phyloP scores from a whole-genome alignment of 306 rosid species.

The Cucumis melo region DNA sequence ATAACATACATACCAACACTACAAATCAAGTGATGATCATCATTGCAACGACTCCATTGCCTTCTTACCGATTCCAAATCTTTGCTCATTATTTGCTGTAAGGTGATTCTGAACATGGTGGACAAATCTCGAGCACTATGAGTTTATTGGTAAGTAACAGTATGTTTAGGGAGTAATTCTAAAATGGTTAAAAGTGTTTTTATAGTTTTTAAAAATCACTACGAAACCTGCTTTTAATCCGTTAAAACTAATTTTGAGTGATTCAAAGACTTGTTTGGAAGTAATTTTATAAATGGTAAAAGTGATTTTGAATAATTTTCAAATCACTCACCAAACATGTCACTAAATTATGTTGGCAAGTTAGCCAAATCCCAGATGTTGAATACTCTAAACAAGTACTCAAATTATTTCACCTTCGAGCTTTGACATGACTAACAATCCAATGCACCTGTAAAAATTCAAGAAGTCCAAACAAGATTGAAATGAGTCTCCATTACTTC shows the following conservation, averaged over 20 bases:
- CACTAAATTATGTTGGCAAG: neutral
- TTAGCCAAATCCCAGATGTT: neutral
- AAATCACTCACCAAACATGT: too few species aligned
- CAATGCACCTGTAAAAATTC: conserved; percentile 41
- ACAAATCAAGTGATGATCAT: neutral
- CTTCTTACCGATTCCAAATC: neutral
- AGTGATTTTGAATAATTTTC: too few species aligned
- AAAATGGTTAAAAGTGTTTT: too few species aligned
- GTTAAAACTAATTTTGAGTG: too few species aligned
- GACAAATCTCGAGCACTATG: neutral
- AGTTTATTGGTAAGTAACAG: neutral
- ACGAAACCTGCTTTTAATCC: too few species aligned
- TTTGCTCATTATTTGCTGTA: neutral
- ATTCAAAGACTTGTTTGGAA: too few species aligned
- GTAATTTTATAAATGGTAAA: too few species aligned
- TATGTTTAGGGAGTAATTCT: too few species aligned
- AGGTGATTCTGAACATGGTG: neutral
- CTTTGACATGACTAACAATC: conserved; percentile 32
- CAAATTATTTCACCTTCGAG: neutral
- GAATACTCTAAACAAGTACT: neutral
- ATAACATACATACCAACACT: neutral
- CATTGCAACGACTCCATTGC: neutral
- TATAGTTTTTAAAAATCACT: too few species aligned
- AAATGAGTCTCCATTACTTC: neutral
- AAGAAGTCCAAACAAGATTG: conserved; percentile 9